These are phyloP conservation scores for Panus rudis DNA, from an alignment of 768 basidiomycete species.

Conservation along the genomic window DNA sequence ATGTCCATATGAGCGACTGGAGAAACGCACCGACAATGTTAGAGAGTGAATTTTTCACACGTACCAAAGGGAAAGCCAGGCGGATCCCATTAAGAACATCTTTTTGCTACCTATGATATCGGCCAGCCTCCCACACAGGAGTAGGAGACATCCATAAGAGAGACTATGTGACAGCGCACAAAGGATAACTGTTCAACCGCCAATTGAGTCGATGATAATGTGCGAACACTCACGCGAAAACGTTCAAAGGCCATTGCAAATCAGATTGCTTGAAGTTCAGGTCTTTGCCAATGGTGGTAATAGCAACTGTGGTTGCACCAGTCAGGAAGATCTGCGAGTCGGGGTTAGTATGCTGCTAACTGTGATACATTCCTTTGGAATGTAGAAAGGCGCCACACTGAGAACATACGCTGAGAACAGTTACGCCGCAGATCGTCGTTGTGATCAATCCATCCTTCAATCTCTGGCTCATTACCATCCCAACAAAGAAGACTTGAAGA, in stretches of 20 bases:
- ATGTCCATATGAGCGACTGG: neutral
- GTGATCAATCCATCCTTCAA: constrained; percentile 4
- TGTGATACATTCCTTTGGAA: neutral
- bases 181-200: neutral
- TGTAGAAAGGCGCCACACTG: neutral
- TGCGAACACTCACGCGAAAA: constrained; percentile 13
- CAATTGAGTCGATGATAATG: neutral
- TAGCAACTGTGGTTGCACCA: constrained; percentile 16
- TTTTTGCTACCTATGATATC: constrained; percentile 15
- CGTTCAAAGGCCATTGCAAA: constrained; percentile 19
- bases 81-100: constrained; percentile 26
- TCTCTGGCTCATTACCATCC: neutral
- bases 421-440: constrained; percentile 16
- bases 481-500: too few species aligned
- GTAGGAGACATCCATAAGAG: constrained; percentile 16
- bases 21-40: neutral
- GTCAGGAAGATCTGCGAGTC: constrained; percentile 13
- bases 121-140: constrained; percentile 13
- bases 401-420: constrained; percentile 14
- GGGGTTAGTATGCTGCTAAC: neutral
- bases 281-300: constrained; percentile 19
- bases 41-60: neutral
- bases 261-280: constrained; percentile 16
- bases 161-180: constrained; percentile 4
- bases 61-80: constrained; percentile 27